Percentiles rank a stretch among this genome's conserved stretches.
phyloP scores from a whole-genome alignment of 2,329 filamentous ascomycete species.

The Colletotrichum sp. region DNA sequence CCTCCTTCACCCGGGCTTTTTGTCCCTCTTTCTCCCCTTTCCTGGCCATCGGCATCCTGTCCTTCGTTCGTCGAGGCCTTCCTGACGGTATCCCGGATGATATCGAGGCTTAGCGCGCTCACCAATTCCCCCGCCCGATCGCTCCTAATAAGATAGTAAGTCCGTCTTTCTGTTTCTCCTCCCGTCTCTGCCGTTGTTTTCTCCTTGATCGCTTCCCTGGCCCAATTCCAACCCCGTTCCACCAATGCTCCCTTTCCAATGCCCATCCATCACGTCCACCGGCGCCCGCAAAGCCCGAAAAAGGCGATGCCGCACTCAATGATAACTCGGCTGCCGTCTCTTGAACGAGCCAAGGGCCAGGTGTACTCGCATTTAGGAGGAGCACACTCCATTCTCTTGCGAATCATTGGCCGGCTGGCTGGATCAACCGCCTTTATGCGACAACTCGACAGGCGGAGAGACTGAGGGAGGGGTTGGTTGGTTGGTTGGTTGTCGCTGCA shows the following conservation, averaged over 20 bases:
- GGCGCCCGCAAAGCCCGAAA: not conserved
- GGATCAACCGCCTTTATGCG: not conserved
- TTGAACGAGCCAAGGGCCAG: not conserved
- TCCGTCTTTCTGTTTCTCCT: not conserved
- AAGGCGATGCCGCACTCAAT: not conserved
- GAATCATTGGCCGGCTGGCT: not conserved
- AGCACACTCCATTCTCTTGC: not conserved
- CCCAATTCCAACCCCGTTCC: not conserved
- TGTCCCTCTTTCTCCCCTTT: not conserved
- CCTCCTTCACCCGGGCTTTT: not conserved
- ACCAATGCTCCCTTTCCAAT: not conserved
- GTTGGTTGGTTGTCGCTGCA: not conserved
- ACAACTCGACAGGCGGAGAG: not conserved
- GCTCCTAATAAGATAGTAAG: slow-evolving; percentile 11
- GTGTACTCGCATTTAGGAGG: not conserved
- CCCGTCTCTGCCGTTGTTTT: not conserved
- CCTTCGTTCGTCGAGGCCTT: not conserved
- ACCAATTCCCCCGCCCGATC: slow-evolving; percentile 5
- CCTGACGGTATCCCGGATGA: slow-evolving; percentile 16
- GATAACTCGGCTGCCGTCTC: not conserved
- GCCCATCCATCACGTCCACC: not conserved
- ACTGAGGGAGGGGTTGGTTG: not conserved
- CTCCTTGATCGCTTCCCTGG: not conserved
- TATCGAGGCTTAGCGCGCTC: slow-evolving; percentile 15
- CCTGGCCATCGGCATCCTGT: slow-evolving; percentile 3